Evolutionary conservation across 2,329 filamentous ascomycete genomes (phyloP), one percentile per base, ranked within the genome.

Genomic region (Botrytis medusae): DNA sequence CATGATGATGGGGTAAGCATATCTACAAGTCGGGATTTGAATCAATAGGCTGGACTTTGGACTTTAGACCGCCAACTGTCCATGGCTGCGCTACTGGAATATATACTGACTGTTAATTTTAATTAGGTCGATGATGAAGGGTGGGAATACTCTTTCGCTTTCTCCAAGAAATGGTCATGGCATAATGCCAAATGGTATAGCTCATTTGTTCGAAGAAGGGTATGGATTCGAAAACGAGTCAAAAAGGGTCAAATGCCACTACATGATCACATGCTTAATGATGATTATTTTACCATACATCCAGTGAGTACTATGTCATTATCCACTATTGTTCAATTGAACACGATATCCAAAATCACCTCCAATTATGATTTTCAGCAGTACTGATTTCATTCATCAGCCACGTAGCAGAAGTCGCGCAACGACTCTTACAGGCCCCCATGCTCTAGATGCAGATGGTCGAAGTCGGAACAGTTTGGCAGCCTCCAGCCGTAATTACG

Each of bases 141-240:
- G 5, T 99, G 96, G 96, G 92, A 97, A 81, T 99, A 99, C 83
- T 96, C 93, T 25, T 94, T 98, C 81, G 91, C 93, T 77, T 99
- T 98, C 80, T 85, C 86, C 76, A 89, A 87, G 74, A 85, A 84
- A 60, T 94, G 92, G 77, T 89, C 90, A 4, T 99, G 96, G 96
- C 96, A 99, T 82, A 91, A 91, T 4, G 92, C 93, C 29, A 92
- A 90, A 40, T 98, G 95, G 95, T 97, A 94, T 83, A 95, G 95
- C 81, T 97, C 94, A 1, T 99, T 95, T 80, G 96, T 98, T n/a
- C 88, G 96, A 51, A 87, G 96, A 77, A 88, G 96, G 75, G 90
- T 93, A 34, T 99, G 96, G 96, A 89, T 95, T 72, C 87, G 96
- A 61, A 92, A 93, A 81, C 87, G 96, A 48, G 87, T 92, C 70